Percentiles rank a stretch among this genome's conserved stretches.
These are phyloP conservation scores for Schrenkiella parvula DNA, from an alignment of 345 rosid genomes.

Conservation along the genomic window DNA sequence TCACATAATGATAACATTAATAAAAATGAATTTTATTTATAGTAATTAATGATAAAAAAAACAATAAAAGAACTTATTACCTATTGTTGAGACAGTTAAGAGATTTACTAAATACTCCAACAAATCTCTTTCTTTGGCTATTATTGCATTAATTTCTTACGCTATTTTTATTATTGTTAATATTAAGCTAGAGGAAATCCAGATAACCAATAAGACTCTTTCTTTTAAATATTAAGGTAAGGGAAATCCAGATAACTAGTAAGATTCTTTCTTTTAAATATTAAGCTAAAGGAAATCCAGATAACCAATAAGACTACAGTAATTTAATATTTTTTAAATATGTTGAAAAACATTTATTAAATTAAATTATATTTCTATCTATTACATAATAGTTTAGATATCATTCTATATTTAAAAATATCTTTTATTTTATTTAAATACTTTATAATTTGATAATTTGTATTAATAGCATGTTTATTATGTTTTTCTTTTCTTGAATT, in stretches of 20 bases:
- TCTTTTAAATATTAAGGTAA: background rate
- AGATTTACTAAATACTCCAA: too few species aligned
- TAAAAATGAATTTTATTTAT: too few species aligned
- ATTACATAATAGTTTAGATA: background rate
- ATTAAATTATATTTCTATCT: background rate
- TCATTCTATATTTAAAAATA: background rate
- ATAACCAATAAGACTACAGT: background rate
- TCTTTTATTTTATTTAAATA: background rate
- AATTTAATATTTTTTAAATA: background rate
- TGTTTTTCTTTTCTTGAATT: background rate
- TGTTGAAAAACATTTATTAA: background rate
- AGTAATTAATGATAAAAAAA: too few species aligned
- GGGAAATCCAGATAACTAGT: background rate
- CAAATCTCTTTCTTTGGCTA: too few species aligned
- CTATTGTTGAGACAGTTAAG: too few species aligned
- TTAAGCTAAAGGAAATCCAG: too few species aligned
- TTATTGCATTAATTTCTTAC: too few species aligned
- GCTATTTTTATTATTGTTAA: too few species aligned
- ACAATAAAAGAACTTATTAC: too few species aligned
- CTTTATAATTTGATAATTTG: background rate
- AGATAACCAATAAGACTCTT: too few species aligned
- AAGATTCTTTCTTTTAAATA: background rate
- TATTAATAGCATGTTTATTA: background rate
- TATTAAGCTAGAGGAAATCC: too few species aligned
- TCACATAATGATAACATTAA: too few species aligned